Percentiles rank a stretch among this genome's conserved stretches.
phyloP scores from a whole-genome alignment of 352 stramenopile species.

The Blastocystis sp. region DNA sequence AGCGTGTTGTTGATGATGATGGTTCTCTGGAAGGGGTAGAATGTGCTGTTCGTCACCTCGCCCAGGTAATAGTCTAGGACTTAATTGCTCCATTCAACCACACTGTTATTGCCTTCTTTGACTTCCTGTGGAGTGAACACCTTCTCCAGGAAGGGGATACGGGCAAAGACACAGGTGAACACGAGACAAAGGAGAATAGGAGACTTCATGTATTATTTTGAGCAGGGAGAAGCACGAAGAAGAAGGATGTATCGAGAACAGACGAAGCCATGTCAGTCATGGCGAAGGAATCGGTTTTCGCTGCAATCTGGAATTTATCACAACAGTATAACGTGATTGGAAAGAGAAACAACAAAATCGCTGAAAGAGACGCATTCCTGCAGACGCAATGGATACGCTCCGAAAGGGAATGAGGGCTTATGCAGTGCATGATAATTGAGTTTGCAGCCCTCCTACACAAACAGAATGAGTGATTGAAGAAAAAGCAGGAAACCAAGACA shows the following conservation, averaged over 20 bases:
- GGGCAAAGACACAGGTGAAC: slow-evolving; percentile 30
- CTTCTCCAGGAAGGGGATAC: slow-evolving; percentile 44
- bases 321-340: no score
- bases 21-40: slow-evolving; percentile 59
- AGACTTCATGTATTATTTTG: slow-evolving; percentile 59
- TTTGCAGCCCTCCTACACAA: no score
- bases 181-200: slow-evolving; percentile 22
- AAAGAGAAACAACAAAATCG: no score
- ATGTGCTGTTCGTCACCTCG: background rate
- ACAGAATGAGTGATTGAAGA: background rate
- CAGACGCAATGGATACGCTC: no score
- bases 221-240: slow-evolving; percentile 15
- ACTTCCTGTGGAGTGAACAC: slow-evolving; percentile 9
- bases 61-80: slow-evolving; percentile 19
- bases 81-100: background rate
- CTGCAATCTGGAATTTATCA: no score
- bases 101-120: slow-evolving; percentile 19
- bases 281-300: slow-evolving; percentile 34
- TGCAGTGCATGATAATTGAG: no score
- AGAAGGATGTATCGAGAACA: slow-evolving; percentile 12
- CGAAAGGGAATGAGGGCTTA: no score
- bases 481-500: background rate
- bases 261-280: slow-evolving; percentile 55
- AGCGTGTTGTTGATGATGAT: slow-evolving; percentile 38
- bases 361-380: no score